phyloP scores from a whole-genome alignment of 345 rosid species.

The Carallia brachiata region DNA sequence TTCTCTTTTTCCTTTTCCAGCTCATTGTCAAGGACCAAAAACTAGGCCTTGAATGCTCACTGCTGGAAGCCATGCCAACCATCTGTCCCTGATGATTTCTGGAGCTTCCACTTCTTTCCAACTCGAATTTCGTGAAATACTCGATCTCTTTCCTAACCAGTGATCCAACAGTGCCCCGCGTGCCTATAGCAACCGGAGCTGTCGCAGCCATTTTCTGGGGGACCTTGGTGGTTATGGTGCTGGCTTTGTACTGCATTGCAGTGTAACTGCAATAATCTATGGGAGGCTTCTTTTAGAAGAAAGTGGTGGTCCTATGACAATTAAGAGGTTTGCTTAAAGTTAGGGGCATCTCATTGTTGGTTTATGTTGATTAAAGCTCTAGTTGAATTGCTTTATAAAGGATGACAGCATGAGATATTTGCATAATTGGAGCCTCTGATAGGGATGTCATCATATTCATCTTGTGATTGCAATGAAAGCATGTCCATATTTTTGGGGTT shows the following conservation, averaged over 20 bases:
- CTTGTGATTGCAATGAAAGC: conserved; percentile 23
- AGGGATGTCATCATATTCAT: conserved; percentile 26
- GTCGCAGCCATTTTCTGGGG: conserved; percentile 43
- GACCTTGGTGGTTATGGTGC: conserved; percentile 16
- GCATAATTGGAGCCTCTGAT: conserved; percentile 40
- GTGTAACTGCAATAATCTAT: conserved; percentile 1
- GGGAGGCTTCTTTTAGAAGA: conserved; percentile 41
- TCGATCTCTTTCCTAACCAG: conserved; percentile 76
- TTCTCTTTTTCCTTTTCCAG: conserved; percentile 58
- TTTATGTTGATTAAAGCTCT: conserved; percentile 2
- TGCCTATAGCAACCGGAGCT: no score
- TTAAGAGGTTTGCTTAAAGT: conserved; percentile 20
- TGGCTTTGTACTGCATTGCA: conserved; percentile 27
- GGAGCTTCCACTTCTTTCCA: conserved; percentile 23
- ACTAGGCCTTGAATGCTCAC: conserved; percentile 35
- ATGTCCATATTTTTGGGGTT: conserved; percentile 9
- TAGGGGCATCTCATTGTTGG: conserved; percentile 12
- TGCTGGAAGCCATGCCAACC: conserved; percentile 26
- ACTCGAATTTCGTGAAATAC: conserved; percentile 49
- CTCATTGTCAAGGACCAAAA: conserved; percentile 49
- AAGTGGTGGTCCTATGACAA: conserved; percentile 23
- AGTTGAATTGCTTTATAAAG: conserved; percentile 29
- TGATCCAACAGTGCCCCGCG: conserved; percentile 76
- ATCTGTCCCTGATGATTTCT: conserved; percentile 26
- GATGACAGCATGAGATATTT: conserved; percentile 41